These are phyloP conservation scores for Botryotinia globosa DNA, from an alignment of 2,329 filamentous ascomycete genomes.

Conservation along the genomic window DNA sequence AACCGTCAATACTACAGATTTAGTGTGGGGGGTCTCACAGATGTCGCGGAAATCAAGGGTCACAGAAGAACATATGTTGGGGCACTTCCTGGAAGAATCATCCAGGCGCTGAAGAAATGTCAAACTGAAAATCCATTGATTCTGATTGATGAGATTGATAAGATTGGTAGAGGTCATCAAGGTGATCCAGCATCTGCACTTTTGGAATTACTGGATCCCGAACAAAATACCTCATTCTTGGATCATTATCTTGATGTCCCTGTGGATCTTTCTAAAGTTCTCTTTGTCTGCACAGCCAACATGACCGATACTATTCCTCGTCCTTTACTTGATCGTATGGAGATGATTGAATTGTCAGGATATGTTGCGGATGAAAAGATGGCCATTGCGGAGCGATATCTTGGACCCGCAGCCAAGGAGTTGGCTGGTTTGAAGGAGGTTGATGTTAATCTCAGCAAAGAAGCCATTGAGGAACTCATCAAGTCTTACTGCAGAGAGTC, in stretches of 20 bases:
- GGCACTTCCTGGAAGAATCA: constrained; percentile 90
- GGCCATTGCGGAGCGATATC: constrained; percentile 91
- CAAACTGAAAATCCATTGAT: constrained; percentile 98
- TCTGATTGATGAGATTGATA: constrained; percentile 96
- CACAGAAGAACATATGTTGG: constrained; percentile 96
- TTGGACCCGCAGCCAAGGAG: constrained; percentile 92
- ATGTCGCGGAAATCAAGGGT: constrained; percentile 98
- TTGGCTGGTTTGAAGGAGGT: constrained; percentile 86
- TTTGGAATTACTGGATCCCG: constrained; percentile 89
- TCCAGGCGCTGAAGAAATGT: constrained; percentile 97
- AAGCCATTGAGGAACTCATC: constrained; percentile 93
- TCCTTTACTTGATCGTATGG: constrained; percentile 93
- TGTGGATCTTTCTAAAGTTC: constrained; percentile 92
- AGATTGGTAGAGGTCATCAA: constrained; percentile 94
- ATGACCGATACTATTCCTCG: constrained; percentile 98
- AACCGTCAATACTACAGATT: constrained; percentile 98
- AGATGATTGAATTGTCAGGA: constrained; percentile 91
- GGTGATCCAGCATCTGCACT: constrained; percentile 93
- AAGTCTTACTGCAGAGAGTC: constrained; percentile 98
- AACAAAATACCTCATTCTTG: constrained; percentile 95
- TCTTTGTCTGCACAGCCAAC: constrained; percentile 98
- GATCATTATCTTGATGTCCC: constrained; percentile 99
- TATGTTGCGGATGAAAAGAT: constrained; percentile 99
- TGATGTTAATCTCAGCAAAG: constrained; percentile 80
- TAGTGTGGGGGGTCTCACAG: constrained; percentile 92